Base-by-base conservation (phyloP, 371 early-diverging fungal species). In the Encephalitozoon hellem region DNA sequence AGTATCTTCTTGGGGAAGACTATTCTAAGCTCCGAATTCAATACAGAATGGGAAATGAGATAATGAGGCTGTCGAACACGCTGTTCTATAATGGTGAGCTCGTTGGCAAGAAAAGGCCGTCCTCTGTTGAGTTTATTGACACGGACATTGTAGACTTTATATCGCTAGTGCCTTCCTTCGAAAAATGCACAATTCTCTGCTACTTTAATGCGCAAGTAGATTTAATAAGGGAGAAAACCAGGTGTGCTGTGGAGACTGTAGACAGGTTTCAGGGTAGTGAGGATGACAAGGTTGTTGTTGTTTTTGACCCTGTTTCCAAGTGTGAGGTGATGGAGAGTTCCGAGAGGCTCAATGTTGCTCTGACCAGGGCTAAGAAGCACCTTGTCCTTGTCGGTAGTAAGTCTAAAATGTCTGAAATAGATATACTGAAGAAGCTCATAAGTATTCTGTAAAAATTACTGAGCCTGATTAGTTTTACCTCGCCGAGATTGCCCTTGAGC, bases 311-410 rank as follows among this genome's bases (percentile, higher is more conserved):
- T 30, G 51, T 79, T 18, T 34, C 72, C 28, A 78, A 70, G 21
- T 64, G 95, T 30, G 92, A 93, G 39, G 83, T 96, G 11, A 81
- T 96, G 47, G 86, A 88, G 70, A 93, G 94, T 78, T 93, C 92
- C 91, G 87, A 92, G 32, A 89, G 97, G 25, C 85, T 97, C 74
- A 98, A 98, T 81, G 97, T 97, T 9, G 96, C 95, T 0, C 86
- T 98, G 42, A 97, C 96, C 3, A 86, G 97, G 45, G 94, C 96
- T 0, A 90, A 89, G 76, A 80, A 79, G 41, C 94, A 94, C 77
- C 80, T 98, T n/a, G 87, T 94, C 39, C 82, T 82, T 30, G 21
- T 77, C 1, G 76, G 82, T 6, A 63, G 63, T 45, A 41, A 11
- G 25, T 52, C 32, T 2, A 66, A 52, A n/a, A 76, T 82, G 67